phyloP scores from a whole-genome alignment of 1,284 basidiomycete genomes.

The Trichosporon sp. region DNA sequence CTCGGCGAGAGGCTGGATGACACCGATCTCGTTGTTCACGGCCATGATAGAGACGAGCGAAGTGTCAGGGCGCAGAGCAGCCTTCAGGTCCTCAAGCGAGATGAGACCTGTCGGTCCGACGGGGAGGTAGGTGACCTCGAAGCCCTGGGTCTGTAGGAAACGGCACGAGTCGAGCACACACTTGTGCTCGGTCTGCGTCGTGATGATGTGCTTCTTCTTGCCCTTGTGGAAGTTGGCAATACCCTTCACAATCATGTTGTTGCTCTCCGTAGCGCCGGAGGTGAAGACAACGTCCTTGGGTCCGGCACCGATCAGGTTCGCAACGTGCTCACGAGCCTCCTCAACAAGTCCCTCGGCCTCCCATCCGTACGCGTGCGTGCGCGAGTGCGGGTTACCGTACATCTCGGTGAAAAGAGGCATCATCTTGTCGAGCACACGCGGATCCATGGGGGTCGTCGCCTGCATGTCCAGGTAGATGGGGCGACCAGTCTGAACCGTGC shows the following conservation, averaged over 20 bases:
- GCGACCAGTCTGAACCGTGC: constrained; percentile 56
- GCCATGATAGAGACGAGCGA: constrained; percentile 93
- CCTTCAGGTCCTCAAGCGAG: constrained; percentile 67
- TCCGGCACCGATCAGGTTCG: constrained; percentile 87
- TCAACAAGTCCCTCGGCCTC: constrained; percentile 94
- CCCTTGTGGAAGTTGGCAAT: constrained; percentile 90
- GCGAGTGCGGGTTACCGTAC: constrained; percentile 96
- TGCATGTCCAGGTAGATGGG: constrained; percentile 94
- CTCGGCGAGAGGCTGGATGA: constrained; percentile 94
- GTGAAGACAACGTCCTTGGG: constrained; percentile 97
- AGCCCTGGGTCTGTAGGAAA: constrained; percentile 90
- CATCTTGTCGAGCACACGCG: constrained; percentile 95
- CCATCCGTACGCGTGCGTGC: constrained; percentile 99
- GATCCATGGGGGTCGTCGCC: constrained; percentile 97
- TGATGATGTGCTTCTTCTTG: constrained; percentile 84
- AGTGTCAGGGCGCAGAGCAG: constrained; percentile 77
- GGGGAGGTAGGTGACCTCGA: constrained; percentile 95
- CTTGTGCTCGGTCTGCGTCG: constrained; percentile 95
- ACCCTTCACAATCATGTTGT: constrained; percentile 98
- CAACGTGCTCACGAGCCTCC: constrained; percentile 83
- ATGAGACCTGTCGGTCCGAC: constrained; percentile 83
- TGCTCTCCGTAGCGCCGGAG: constrained; percentile 95
- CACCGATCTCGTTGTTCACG: constrained; percentile 99
- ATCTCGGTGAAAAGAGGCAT: constrained; percentile 92
- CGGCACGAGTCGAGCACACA: constrained; percentile 98